Conservation (phyloP, 495 filamentous ascomycete species). For the Trichoderma reesei region DNA sequence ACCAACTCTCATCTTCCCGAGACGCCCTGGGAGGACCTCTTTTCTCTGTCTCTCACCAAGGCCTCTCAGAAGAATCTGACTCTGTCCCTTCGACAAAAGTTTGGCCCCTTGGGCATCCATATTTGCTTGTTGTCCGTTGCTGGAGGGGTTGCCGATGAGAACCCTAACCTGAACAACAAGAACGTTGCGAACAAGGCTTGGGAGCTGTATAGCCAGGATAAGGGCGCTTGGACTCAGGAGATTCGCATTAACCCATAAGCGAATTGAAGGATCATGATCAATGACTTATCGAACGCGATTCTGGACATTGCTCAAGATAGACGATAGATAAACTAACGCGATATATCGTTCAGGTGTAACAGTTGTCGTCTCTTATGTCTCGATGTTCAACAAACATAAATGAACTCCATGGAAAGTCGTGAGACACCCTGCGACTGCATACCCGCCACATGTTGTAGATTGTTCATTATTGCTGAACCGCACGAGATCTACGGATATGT, state of each 20-base stretch:
- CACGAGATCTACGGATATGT: too few relatives aligned
- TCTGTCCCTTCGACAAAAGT: conserved; percentile 22
- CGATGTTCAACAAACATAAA: neutral
- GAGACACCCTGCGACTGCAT: too few relatives aligned
- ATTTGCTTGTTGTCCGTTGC: conserved; percentile 28
- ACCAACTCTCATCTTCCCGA: conserved; percentile 26
- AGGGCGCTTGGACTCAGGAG: conserved; percentile 6
- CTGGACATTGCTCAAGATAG: neutral
- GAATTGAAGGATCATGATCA: neutral
- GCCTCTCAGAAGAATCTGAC: conserved; percentile 32
- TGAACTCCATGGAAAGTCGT: too few relatives aligned
- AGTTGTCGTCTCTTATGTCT: neutral
- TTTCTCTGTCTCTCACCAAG: conserved; percentile 32
- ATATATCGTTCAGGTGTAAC: neutral
- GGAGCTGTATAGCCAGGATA: conserved; percentile 25
- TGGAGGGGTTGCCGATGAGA: conserved; percentile 23
- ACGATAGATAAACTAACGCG: too few relatives aligned
- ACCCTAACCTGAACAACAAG: conserved; percentile 24
- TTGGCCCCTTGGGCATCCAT: conserved; percentile 26
- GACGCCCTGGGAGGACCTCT: conserved; percentile 27
- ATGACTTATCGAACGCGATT: neutral
- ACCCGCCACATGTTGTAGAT: too few relatives aligned
- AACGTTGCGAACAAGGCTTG: conserved; percentile 30
- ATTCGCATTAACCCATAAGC: conserved; percentile 1
- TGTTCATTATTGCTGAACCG: too few relatives aligned